These are phyloP conservation scores for Phytopythium delawarense DNA, from an alignment of 352 stramenopile genomes.

Conservation along the genomic window DNA sequence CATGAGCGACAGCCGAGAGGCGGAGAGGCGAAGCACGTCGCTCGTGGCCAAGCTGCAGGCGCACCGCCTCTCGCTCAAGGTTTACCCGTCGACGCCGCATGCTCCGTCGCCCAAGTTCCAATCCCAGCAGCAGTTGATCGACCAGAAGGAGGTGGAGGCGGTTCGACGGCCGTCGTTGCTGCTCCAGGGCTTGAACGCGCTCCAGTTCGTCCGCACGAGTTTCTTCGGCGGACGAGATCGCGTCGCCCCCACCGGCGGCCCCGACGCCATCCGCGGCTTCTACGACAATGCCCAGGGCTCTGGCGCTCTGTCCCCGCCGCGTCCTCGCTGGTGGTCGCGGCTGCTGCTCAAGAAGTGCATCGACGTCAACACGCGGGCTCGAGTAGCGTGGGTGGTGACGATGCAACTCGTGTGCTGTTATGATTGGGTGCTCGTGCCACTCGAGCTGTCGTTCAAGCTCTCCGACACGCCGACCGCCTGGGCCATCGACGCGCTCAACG, in stretches of 20 bases:
- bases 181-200: slow-evolving; percentile 17
- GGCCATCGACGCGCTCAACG: slow-evolving; percentile 28
- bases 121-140: not conserved
- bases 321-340: slow-evolving; percentile 28
- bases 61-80: slow-evolving; percentile 9
- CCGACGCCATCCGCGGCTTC: slow-evolving; percentile 49
- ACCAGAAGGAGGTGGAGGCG: not conserved
- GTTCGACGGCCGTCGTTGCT: slow-evolving; percentile 8
- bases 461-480: slow-evolving; percentile 19
- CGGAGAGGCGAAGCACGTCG: not conserved
- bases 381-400: slow-evolving; percentile 45
- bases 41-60: not conserved
- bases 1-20: slow-evolving; percentile 2
- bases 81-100: slow-evolving; percentile 10
- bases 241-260: slow-evolving; percentile 13
- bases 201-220: slow-evolving; percentile 26
- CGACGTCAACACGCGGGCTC: slow-evolving; percentile 28
- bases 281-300: slow-evolving; percentile 43
- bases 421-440: slow-evolving; percentile 47
- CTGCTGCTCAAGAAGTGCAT: slow-evolving; percentile 31
- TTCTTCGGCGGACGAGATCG: slow-evolving; percentile 28
- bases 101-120: not conserved
- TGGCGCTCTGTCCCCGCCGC: slow-evolving; percentile 7
- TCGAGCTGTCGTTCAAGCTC: slow-evolving; percentile 47
- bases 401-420: slow-evolving; percentile 39